Evolutionary conservation across 1,139 yeast species (phyloP), one percentile per base, ranked within the genome.

Genomic region (Diutina siamensis): DNA sequence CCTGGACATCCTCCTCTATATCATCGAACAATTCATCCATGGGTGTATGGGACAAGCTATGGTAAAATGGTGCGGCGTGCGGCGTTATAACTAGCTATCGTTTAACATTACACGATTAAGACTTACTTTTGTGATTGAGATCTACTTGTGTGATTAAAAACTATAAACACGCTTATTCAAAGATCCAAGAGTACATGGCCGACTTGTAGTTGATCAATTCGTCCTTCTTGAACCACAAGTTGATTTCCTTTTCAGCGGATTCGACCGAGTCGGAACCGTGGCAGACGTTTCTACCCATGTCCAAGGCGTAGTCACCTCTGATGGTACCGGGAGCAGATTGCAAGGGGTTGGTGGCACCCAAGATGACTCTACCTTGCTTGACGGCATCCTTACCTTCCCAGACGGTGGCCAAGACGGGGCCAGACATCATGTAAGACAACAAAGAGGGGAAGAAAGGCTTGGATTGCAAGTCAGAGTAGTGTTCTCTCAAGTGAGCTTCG

Each of bases 371-470:
- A 68, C 98, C 98, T 71, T 86, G 95, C 78, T 88, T 88, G 71
- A 94, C 98, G 68, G 82, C 98, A 65, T 92, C 97, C 79, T 89
- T 92, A 73, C 99, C 99, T 74, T 94, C 97, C 98, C 98, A 94
- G 61, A 89, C 97, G 67, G 96, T 94, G 60, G 98, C 98, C 62
- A 92, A 80, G 59, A 94, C 86, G 67, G 99, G 99, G 60, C 99
- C 98, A 55, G 97, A 87, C 68, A 78, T 77, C 99, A 94, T 92
- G 88, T 89, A 89, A 59, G 88, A 76, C 65, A 87, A 78, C 72
- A 92, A 78, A 55, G 87, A 79, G 67, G 97, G 96, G 94, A 89
- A 92, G 78, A 92, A 92, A 63, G 97, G 95, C 80, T 92, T 92
- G 64, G 78, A 72, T 69, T 84, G 92, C 71, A 92, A 86, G 75